Conservation (phyloP, 331 rosid species). For the Rosa hybrid region DNA sequence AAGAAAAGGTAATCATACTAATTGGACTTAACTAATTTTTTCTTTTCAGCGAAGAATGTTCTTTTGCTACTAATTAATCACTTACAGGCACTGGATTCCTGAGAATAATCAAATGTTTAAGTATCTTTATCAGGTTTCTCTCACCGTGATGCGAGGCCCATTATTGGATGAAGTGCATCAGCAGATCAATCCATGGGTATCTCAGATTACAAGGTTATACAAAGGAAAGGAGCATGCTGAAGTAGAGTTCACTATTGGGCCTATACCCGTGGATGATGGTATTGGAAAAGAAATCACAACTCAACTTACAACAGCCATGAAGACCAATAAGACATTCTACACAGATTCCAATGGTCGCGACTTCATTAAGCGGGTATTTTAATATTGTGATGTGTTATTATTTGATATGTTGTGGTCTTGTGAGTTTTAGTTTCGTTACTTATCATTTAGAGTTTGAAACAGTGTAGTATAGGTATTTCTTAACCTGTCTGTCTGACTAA, state of each 20-base stretch:
- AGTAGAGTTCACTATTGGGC: slow-evolving; percentile 42
- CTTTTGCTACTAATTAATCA: background rate
- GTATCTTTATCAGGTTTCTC: slow-evolving; percentile 32
- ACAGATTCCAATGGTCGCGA: slow-evolving; percentile 48
- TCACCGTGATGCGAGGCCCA: slow-evolving; percentile 39
- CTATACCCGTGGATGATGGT: slow-evolving; percentile 37
- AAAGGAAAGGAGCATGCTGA: slow-evolving; percentile 50
- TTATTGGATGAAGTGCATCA: slow-evolving; percentile 48
- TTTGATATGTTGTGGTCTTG: background rate
- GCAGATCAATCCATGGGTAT: slow-evolving; percentile 43
- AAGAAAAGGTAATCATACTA: slow-evolving; percentile 29
- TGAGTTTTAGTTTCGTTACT: background rate
- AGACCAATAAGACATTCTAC: slow-evolving; percentile 34
- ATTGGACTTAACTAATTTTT: background rate
- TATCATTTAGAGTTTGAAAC: background rate
- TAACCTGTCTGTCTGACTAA: background rate
- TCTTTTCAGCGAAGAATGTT: background rate
- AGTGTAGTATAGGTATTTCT: background rate
- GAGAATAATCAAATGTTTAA: slow-evolving; percentile 1
- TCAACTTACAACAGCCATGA: slow-evolving; percentile 35
- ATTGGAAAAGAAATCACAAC: slow-evolving; percentile 38
- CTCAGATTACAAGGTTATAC: slow-evolving; percentile 49
- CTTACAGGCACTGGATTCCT: slow-evolving; percentile 5
- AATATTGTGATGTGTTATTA: background rate
- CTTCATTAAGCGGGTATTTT: slow-evolving; percentile 39